phyloP scores from a whole-genome alignment of 169 alveolate species.

The Plasmodium relictum region DNA sequence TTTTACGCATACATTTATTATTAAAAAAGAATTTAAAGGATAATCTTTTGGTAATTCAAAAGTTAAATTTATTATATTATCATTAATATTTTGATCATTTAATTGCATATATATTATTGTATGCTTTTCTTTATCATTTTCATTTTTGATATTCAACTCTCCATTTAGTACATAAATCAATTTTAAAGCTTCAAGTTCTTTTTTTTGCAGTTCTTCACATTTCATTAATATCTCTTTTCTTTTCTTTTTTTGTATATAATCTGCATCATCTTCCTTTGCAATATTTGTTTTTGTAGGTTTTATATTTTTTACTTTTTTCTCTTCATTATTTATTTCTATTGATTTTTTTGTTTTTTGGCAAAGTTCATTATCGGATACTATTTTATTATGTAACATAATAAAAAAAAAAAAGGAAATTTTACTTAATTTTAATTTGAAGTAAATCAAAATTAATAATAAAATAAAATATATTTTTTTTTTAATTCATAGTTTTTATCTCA shows the following conservation, averaged over 20 bases:
- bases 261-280: slow-evolving; percentile 12
- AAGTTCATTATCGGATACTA: background rate
- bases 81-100: slow-evolving; percentile 65
- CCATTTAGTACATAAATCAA: slow-evolving; percentile 53
- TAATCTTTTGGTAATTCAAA: slow-evolving; percentile 77
- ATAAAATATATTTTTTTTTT: too few relatives aligned
- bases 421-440: too few relatives aligned
- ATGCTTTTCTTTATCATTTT: slow-evolving; percentile 53
- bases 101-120: slow-evolving; percentile 62
- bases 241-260: background rate
- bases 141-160: slow-evolving; percentile 63
- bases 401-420: background rate
- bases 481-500: too few relatives aligned
- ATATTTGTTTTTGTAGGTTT: background rate
- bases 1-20: slow-evolving; percentile 69
- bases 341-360: background rate
- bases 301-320: background rate
- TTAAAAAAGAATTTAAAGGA: slow-evolving; percentile 64
- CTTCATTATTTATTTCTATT: slow-evolving; percentile 8
- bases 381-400: slow-evolving; percentile 34
- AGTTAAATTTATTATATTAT: slow-evolving; percentile 51
- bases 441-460: too few relatives aligned
- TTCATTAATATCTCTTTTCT: slow-evolving; percentile 34
- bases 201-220: slow-evolving; percentile 68
- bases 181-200: slow-evolving; percentile 75